Conservation (phyloP, 2,329 filamentous ascomycete species). For the Drechslerella dactyloides region DNA sequence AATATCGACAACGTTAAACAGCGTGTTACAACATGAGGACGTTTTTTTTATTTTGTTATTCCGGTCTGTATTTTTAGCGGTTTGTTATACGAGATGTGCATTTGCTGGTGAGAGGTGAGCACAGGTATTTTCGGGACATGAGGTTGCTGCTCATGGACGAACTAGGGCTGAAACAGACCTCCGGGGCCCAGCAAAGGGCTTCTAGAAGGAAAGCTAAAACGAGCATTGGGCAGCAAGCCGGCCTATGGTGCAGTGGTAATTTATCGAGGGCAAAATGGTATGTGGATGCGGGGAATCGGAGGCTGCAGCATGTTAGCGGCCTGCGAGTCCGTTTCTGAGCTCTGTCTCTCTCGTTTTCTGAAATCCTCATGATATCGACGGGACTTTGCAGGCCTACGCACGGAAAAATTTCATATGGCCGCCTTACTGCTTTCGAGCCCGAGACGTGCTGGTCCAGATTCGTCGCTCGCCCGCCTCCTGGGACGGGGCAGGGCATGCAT, state of each 20-base stretch:
- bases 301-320: constrained; percentile 39
- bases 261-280: constrained; percentile 24
- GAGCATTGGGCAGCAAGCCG: background rate
- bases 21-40: background rate
- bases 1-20: constrained; percentile 15
- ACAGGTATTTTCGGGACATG: constrained; percentile 1
- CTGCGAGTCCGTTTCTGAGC: constrained; percentile 34
- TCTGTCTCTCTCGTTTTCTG: constrained; percentile 19
- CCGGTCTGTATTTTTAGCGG: background rate
- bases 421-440: constrained; percentile 28
- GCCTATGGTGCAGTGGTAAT: constrained; percentile 16
- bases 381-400: constrained; percentile 20
- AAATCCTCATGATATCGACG: background rate
- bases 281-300: constrained; percentile 41
- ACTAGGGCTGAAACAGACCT: constrained; percentile 49
- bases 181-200: constrained; percentile 25
- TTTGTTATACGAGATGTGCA: background rate
- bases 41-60: background rate
- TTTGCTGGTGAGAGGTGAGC: too few relatives aligned
- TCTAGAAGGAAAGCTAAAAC: constrained; percentile 41
- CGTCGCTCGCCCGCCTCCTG: constrained; percentile 8
- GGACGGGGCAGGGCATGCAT: constrained; percentile 32
- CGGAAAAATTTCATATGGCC: constrained; percentile 6
- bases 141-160: constrained; percentile 18
- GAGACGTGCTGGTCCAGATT: constrained; percentile 19